These are phyloP conservation scores for Tricholoma flavovirens DNA, from an alignment of 768 basidiomycete genomes.

Conservation along the genomic window DNA sequence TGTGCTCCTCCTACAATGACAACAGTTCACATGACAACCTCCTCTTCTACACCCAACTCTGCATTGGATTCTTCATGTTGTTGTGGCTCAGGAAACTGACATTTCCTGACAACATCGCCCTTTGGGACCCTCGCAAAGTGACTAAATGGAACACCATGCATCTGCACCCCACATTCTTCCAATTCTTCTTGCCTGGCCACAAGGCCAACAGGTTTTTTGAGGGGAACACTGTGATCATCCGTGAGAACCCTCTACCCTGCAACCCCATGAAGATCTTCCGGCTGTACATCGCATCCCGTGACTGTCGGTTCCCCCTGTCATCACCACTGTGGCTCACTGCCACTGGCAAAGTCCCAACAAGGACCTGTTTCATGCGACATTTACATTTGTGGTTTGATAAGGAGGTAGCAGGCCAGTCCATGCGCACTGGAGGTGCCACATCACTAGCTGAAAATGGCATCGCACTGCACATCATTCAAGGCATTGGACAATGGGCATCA, in stretches of 20 bases:
- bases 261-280: neutral
- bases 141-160: neutral
- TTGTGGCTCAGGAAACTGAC: neutral
- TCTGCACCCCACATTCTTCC: neutral
- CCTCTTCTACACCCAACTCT: neutral
- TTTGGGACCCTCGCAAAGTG: neutral
- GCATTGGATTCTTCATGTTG: neutral
- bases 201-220: too few relatives aligned
- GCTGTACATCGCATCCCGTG: neutral
- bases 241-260: neutral
- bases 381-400: neutral
- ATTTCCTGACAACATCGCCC: neutral
- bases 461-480: too few relatives aligned
- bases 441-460: neutral
- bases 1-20: neutral
- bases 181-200: too few relatives aligned
- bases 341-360: neutral
- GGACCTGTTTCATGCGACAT: neutral
- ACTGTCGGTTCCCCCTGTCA: neutral
- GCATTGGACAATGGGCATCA: neutral
- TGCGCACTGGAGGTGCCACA: neutral
- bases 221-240: neutral
- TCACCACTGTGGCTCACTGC: neutral
- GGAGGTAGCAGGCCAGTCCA: neutral
- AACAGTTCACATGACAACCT: neutral